Conservation (phyloP, 208 protist species). For the Trypanosomatidae sp. region DNA sequence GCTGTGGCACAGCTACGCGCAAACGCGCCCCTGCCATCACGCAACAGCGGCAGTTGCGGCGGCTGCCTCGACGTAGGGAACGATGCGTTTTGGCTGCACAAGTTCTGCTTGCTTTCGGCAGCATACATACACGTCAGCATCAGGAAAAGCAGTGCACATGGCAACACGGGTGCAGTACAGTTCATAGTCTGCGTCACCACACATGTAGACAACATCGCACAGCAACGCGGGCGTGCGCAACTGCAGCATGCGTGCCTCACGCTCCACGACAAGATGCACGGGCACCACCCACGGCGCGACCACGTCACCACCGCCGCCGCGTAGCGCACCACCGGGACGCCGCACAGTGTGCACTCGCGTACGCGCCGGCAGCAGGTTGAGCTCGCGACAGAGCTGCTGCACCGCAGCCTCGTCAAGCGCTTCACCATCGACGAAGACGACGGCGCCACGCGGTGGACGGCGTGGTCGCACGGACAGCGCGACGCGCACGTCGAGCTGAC, state of each 20-base stretch:
- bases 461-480: conserved; percentile 27
- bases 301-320: conserved; percentile 28
- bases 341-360: conserved; percentile 37
- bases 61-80: too few relatives aligned
- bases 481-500: conserved; percentile 24
- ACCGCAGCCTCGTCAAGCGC: conserved; percentile 28
- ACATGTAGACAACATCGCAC: conserved; percentile 76
- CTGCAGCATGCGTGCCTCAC: conserved; percentile 27
- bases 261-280: conserved; percentile 42
- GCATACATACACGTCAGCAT: conserved; percentile 77
- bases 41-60: too few relatives aligned
- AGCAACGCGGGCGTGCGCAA: conserved; percentile 21
- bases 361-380: conserved; percentile 27
- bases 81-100: conserved; percentile 26
- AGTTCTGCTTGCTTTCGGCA: conserved; percentile 45
- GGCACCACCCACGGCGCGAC: conserved; percentile 36
- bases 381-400: conserved; percentile 37
- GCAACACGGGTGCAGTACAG: conserved; percentile 37
- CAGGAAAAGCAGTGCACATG: conserved; percentile 32
- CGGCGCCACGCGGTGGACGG: conserved; percentile 13
- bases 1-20: too few relatives aligned
- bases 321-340: conserved; percentile 13
- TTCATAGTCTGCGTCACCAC: conserved; percentile 27
- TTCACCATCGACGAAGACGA: conserved; percentile 72
- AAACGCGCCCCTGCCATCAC: too few relatives aligned